These are phyloP conservation scores for Ustilaginoidea virens DNA, from an alignment of 2,329 filamentous ascomycete genomes.

Conservation along the genomic window DNA sequence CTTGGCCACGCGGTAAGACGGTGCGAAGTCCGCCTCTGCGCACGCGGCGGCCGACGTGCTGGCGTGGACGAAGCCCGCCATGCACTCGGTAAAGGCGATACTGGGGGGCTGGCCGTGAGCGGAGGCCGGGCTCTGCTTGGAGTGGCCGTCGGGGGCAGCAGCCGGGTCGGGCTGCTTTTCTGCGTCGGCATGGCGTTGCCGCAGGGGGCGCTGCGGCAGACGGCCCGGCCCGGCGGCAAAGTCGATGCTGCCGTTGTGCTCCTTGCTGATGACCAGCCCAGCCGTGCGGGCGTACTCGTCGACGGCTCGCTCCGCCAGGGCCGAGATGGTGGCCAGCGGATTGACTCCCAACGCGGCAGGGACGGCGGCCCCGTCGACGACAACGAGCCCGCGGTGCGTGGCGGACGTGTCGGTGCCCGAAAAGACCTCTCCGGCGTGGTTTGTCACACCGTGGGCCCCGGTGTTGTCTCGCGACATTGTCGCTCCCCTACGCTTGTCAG, in stretches of 20 bases:
- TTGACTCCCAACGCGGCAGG: slow-evolving; percentile 50
- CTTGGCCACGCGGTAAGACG: slow-evolving; percentile 34
- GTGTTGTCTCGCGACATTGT: slow-evolving; percentile 45
- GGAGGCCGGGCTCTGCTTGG: no score
- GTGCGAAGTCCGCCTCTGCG: no score
- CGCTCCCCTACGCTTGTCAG: slow-evolving; percentile 28
- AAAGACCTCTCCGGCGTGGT: slow-evolving; percentile 46
- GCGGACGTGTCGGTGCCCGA: slow-evolving; percentile 30
- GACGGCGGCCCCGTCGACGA: slow-evolving; percentile 45
- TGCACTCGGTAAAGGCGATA: slow-evolving; percentile 48
- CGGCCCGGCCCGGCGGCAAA: slow-evolving; percentile 40
- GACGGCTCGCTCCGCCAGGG: slow-evolving; percentile 49
- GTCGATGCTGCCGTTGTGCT: slow-evolving; percentile 32
- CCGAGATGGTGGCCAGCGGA: slow-evolving; percentile 53
- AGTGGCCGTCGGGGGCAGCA: no score
- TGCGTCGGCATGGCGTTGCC: no score
- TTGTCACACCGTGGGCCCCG: slow-evolving; percentile 39
- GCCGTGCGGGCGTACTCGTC: slow-evolving; percentile 29
- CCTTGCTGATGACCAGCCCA: slow-evolving; percentile 26
- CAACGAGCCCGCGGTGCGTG: slow-evolving; percentile 40
- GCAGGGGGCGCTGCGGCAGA: no score
- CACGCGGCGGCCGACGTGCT: no score
- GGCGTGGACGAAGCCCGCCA: slow-evolving; percentile 43
- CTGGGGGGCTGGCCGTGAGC: background rate
- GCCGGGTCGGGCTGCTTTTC: no score